Evolutionary conservation across 1,284 basidiomycete species (phyloP).

Genomic region (Puccinia novopanici): DNA sequence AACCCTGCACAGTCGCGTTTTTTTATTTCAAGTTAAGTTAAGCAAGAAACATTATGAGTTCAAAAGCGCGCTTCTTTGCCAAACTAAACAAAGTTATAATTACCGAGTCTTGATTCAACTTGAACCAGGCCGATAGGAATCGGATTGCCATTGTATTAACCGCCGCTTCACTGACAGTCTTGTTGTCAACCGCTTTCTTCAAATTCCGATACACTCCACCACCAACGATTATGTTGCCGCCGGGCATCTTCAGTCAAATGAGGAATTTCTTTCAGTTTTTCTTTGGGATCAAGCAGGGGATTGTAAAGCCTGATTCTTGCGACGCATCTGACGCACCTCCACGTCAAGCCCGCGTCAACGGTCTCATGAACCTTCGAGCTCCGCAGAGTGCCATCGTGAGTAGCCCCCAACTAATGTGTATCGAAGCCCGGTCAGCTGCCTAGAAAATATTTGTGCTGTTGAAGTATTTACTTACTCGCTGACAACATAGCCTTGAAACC

Average conservation of each 20-base stretch:
- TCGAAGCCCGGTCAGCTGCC: background rate
- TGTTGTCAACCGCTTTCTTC: conserved; percentile 17
- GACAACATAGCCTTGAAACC: conserved; percentile 57
- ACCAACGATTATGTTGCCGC: conserved; percentile 1
- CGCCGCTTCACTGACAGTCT: background rate
- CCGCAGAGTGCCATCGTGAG: conserved; percentile 4
- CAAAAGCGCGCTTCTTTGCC: background rate
- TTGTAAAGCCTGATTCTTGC: background rate
- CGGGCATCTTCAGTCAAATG: conserved; percentile 14
- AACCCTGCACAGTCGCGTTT: background rate
- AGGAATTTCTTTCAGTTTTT: background rate
- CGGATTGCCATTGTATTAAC: conserved; percentile 23
- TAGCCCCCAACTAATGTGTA: conserved; percentile 15
- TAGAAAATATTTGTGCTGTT: background rate
- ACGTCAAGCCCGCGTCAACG: conserved; percentile 22
- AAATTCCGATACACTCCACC: conserved; percentile 37
- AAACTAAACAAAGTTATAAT: background rate
- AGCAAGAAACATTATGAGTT: background rate
- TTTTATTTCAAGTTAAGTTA: background rate
- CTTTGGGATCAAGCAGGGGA: background rate
- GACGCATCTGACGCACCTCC: background rate
- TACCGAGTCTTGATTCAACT: conserved; percentile 19
- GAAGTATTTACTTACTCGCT: conserved; percentile 53
- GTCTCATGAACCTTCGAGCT: conserved; percentile 13
- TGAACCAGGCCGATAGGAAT: conserved; percentile 30